phyloP scores from a whole-genome alignment of 495 filamentous ascomycete genomes.

The Polyplosphaeria fusca region DNA sequence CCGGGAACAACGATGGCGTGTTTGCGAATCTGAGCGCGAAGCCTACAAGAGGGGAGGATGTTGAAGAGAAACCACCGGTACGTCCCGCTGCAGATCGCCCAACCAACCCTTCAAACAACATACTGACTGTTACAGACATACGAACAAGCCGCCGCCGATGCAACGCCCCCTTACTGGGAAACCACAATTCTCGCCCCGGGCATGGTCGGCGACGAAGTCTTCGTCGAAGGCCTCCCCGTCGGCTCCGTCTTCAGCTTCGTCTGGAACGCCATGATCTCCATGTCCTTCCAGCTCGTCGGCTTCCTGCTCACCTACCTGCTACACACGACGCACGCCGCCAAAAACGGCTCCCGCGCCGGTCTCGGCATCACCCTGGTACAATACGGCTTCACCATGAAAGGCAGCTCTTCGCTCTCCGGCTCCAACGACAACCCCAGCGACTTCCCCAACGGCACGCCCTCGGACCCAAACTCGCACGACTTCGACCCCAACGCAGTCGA shows the following conservation, averaged over 20 bases:
- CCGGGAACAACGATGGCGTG: constrained; percentile 77
- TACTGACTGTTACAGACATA: constrained; percentile 66
- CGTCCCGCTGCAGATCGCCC: too few relatives aligned
- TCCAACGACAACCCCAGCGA: constrained; percentile 23
- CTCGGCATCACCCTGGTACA: constrained; percentile 95
- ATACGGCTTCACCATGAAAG: constrained; percentile 92
- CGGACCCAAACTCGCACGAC: constrained; percentile 85
- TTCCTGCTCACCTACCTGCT: constrained; percentile 97
- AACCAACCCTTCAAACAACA: too few relatives aligned
- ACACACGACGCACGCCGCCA: constrained; percentile 95
- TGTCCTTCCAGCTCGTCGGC: constrained; percentile 96
- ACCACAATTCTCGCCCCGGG: constrained; percentile 95
- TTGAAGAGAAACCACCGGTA: constrained; percentile 91
- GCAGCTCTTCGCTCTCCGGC: constrained; percentile 40
- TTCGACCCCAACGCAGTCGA: constrained; percentile 71
- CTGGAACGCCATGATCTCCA: constrained; percentile 98
- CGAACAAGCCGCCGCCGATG: constrained; percentile 96
- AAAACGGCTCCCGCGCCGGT: constrained; percentile 91
- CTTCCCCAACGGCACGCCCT: constrained; percentile 57
- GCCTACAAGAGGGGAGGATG: constrained; percentile 78
- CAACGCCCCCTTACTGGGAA: constrained; percentile 97
- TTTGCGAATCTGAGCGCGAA: constrained; percentile 94
- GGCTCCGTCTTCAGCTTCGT: constrained; percentile 93
- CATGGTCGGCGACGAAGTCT: constrained; percentile 84
- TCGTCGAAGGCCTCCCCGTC: constrained; percentile 91